Conservation (phyloP, 306 rosid genomes). For the Spatholobus suberectus region DNA sequence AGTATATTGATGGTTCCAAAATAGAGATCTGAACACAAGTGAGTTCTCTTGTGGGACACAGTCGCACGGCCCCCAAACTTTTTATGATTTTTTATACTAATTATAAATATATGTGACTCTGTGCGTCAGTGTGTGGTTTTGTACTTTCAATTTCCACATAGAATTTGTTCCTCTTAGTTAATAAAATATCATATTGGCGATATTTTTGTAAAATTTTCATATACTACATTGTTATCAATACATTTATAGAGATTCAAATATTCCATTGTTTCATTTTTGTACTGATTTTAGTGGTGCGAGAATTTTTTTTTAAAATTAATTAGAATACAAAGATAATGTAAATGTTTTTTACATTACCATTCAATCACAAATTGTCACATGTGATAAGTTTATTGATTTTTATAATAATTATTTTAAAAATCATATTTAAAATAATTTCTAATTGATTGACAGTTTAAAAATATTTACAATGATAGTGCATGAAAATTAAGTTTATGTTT, state of each 20-base stretch:
- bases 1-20: neutral
- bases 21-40: neutral
- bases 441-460: neutral
- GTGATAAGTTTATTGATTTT: neutral
- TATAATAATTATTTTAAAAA: neutral
- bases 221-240: neutral
- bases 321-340: no score
- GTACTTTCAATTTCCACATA: neutral
- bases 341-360: no score
- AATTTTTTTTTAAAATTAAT: neutral
- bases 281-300: neutral
- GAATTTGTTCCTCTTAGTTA: neutral
- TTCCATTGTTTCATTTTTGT: neutral
- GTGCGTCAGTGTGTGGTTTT: neutral
- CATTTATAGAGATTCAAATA: neutral
- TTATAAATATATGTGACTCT: neutral
- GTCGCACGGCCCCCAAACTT: neutral
- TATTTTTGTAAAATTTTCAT: neutral
- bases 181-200: neutral
- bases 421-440: no score
- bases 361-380: no score
- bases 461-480: no score
- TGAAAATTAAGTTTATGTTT: neutral
- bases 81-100: neutral
- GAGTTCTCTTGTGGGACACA: neutral